A percentile compares a stretch with the other conserved stretches of the same genome.
Conservation (phyloP, 1,284 basidiomycete genomes). For the Spongispora temasekensis region DNA sequence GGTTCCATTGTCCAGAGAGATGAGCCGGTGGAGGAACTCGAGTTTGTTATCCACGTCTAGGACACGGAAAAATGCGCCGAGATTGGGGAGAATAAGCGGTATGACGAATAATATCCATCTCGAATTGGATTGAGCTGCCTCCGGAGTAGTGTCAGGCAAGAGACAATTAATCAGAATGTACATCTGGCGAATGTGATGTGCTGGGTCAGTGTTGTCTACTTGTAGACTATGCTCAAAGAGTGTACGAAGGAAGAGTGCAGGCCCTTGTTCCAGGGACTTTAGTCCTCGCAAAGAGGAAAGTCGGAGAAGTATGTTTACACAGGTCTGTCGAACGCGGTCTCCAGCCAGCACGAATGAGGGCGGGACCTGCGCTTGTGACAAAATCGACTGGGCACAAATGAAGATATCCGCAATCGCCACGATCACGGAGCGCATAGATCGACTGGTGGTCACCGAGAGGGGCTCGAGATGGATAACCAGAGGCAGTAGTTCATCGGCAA, state of each 20-base stretch:
- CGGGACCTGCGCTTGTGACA: conserved; percentile 36
- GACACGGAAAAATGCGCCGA: conserved; percentile 54
- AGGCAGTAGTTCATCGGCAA: conserved; percentile 53
- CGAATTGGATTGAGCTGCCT: conserved; percentile 30
- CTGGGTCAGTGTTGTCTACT: conserved; percentile 49
- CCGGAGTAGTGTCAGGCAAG: conserved; percentile 43
- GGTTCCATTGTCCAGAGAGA: conserved; percentile 56
- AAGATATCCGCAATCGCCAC: conserved; percentile 54
- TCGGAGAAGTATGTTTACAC: conserved; percentile 48
- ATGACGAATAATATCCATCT: conserved; percentile 58
- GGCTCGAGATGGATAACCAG: conserved; percentile 50
- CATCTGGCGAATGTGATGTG: conserved; percentile 54
- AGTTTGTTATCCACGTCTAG: conserved; percentile 57
- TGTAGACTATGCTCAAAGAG: conserved; percentile 51
- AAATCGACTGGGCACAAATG: conserved; percentile 50
- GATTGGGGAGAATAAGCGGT: conserved; percentile 54
- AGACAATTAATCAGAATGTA: conserved; percentile 58
- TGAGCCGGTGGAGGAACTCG: conserved; percentile 55
- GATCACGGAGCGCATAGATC: conserved; percentile 46
- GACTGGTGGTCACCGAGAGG: conserved; percentile 50
- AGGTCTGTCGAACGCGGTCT: conserved; percentile 44
- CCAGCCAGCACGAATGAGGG: conserved; percentile 13
- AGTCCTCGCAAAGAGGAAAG: conserved; percentile 41
- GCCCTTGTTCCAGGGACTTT: conserved; percentile 41
- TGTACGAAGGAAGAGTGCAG: conserved; percentile 51